Evolutionary conservation across 495 filamentous ascomycete genomes (phyloP), one percentile per base, ranked within the genome.

Genomic region (Pseudoneurospora amorphoporcata): DNA sequence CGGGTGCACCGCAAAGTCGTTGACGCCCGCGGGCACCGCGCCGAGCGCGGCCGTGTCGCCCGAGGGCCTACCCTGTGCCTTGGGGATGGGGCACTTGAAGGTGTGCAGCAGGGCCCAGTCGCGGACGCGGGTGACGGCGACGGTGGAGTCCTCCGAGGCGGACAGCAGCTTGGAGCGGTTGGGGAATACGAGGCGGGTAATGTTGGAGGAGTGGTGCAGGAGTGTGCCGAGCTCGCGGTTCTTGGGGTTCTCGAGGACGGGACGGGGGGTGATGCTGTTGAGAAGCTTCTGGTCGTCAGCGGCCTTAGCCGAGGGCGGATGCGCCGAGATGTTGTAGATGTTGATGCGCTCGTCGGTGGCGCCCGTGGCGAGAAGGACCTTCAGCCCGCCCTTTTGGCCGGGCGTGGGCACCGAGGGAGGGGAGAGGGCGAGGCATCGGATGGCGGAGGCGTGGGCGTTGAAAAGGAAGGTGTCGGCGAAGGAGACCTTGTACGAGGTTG

Each of bases 391-490:
- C 53, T 65, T 76, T 74, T 86, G 83, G 65, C 84, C 83, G 0
- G 87, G 84, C 43, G 86, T 82, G 4, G 86, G 83, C 12, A 86
- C 87, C 17, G 93, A 90, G 4, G 91, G 85, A 1, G 94, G 93
- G 0, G 94, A 97, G 74, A 99, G 81, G 17, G 94, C 93, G 37
- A 99, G 86, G 77, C 92, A 95, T 76, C 94, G 91, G 80, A 99
- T 94, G 39, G 96, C 88, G 37, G 94, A 94, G 68, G 88, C 85
- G 83, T 99, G 95, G 35, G 96, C 94, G 80, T 92, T 91, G 86
- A 99, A 97, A 71, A 99, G 88, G 83, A 99, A 99, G 8, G 91
- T 94, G 81, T 99, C 95, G 73, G 92, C 86, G 79, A 98, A 98
- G 77, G 90, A 82, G 75, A 90, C 86, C 12, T 83, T 70, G 72